phyloP scores from a whole-genome alignment of 2,329 filamentous ascomycete species.

The Xylariaceae sp. region DNA sequence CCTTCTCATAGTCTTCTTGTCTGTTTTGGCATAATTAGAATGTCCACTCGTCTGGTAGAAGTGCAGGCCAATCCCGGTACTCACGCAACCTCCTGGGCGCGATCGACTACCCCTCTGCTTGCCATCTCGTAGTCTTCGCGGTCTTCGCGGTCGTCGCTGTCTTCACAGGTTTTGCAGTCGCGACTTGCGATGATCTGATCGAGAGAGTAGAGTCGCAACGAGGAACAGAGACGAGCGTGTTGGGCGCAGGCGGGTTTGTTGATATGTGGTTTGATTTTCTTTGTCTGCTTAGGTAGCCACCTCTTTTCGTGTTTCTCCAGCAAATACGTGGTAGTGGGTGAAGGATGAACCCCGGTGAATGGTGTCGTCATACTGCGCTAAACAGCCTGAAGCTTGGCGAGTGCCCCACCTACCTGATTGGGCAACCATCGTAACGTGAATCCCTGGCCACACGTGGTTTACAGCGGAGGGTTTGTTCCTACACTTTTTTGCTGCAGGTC shows the following conservation, averaged over 20 bases:
- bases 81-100: slow-evolving; percentile 48
- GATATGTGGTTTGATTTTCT: neutral
- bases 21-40: slow-evolving; percentile 32
- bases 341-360: neutral
- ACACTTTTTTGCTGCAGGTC: too few species aligned
- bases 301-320: neutral
- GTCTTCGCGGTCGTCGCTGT: too few species aligned
- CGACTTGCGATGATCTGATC: neutral
- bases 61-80: slow-evolving; percentile 27
- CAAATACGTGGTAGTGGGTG: too few species aligned
- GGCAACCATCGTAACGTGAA: neutral
- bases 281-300: neutral
- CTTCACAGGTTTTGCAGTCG: neutral
- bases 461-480: too few species aligned
- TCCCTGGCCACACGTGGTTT: too few species aligned
- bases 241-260: neutral
- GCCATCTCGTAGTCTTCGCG: too few species aligned
- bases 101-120: slow-evolving; percentile 18
- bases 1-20: slow-evolving; percentile 67
- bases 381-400: neutral
- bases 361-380: neutral
- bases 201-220: neutral
- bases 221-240: neutral
- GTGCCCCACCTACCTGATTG: neutral
- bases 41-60: neutral